Base-by-base conservation (phyloP, 352 stramenopile species). In the Phytophthora constricta region DNA sequence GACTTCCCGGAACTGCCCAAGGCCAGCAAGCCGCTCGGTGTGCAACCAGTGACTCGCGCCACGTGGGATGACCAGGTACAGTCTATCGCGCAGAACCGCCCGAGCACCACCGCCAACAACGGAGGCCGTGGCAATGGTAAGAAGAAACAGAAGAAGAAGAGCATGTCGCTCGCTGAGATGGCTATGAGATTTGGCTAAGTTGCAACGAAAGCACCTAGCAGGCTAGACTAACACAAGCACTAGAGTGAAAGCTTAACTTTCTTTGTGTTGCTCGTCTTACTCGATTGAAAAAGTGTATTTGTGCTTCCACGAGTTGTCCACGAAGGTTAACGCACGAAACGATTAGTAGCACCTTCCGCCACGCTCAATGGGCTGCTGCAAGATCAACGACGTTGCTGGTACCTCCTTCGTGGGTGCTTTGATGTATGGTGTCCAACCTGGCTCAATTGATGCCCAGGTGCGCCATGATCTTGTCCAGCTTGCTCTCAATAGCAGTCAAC, bases 391-490 rank as follows among this genome's bases (percentile, higher is more conserved):
- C 25, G 27, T 20, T 22, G 52, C 13, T 50, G 27, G 31, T 65
- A 33, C 20, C 55, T 66, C 22, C 56, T 31, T 27, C 2, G 25
- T 17, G 22, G 10, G 42, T 64, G n/a, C n/a, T 25, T 53, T 67
- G 47, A 28, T 60, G 57, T 42, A 42, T 42, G 34, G 31, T 19
- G 34, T 42, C 39, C 22, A 22, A 33, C 31, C 14, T 42, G 5
- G 43, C 13, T 74, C 65, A 91, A 64, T 68, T 85, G 57, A 90
- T 89, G 53, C 87, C 87, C 10, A 97, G 70, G 51, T 96, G 86
- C 25, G 80, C 78, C 78, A 97, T 86, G 70, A 97, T 93, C 72
- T 96, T 96, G 80, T 97, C 86, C 33, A 97, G 80, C 47, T 97
- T 97, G 60, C 66, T 76, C 58, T 97, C 90, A 61, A 97, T 94